Base-by-base conservation (phyloP, 805 yeast genomes). In the Saccharomycodes ludwigii region DNA sequence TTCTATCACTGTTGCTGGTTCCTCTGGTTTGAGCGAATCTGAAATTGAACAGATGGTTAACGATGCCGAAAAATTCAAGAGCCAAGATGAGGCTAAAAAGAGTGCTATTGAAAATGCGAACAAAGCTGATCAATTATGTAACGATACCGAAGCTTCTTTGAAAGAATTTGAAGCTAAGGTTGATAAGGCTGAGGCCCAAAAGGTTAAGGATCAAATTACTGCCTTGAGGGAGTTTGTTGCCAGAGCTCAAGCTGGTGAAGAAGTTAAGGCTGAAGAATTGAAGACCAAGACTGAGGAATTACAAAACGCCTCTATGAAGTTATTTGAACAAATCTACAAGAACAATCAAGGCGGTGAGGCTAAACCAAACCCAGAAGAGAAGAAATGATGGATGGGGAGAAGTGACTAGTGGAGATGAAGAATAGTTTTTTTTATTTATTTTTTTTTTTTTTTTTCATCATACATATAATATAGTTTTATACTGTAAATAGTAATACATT, bases 1-100 rank as follows among this genome's bases (percentile, higher is more conserved):
- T 36, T 82, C 94, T 39, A 86, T 85, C 63, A 85, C 95, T 31
- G 95, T 85, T 43, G 94, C 94, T 45, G 96, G 95, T 46, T 81
- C 94, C 36, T 82, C 94, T 29, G 96, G 95, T 61, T 67, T 85
- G 58, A 76, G 86, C 44, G 91, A 84, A 52, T 56, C 79, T 38
- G 95, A 85, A 67, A 80, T 85, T 54, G 94, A 84, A 61, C 72
- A 77, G 60, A 76, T 86, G 83, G 88, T 85, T 39, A 73, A 68
- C 61, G 94, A 82, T 48, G 93, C 95, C 50, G 93, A 83, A 66
- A 77, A 77, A 62, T 77, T 66, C 65, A 81, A 84, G 50, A 85
- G 81, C 58, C 73, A 81, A 48, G 96, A 85, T 67, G 76, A 79
- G 67, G 82, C 80, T 40, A 76, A 79, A 60, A 79, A 78, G 58